Evolutionary conservation across 768 basidiomycete species (phyloP), one percentile per base, ranked within the genome.

Genomic region (Lactarius deliciosus): DNA sequence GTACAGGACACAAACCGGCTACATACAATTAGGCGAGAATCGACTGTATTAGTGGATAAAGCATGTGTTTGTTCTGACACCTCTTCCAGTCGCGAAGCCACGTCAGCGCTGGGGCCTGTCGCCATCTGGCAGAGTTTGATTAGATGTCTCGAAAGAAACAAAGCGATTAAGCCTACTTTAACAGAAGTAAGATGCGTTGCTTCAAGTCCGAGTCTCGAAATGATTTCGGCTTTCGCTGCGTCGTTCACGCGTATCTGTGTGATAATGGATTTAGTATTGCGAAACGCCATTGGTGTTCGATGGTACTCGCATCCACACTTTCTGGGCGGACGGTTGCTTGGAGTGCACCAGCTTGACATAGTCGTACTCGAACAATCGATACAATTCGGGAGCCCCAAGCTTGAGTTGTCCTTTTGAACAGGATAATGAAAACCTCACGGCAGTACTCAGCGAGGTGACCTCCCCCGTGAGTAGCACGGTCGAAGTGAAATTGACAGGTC

Each of bases 161-260:
- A 25, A 32, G 47, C 5, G 6, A 22, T 15, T 5, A 36, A 38
- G 28, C 38, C 1, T 7, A 64, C 58, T 3, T 0, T 20, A 43
- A 18, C 10, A 7, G 9, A 4, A 20, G 13, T 34, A 25, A 28
- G 2, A 13, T 38, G 9, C 13, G 38, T 28, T 25, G 40, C 18
- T 36, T 20, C 1, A 7, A 54, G 25, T 18, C 53, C 61, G 2
- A 67, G 22, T 59, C 32, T 63, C 6, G 38, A 28, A 38, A 59
- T 22, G 10, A 63, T 53, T 15, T 43, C 10, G 20, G 18, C 28
- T 28, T 67, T 43, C 50, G 50, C 54, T 8, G 25, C 57, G 15
- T 2, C 3, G 8, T 63, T 61, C 41, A 67, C 57, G 25, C 43
- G 66, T 22, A 67, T 22, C 66, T 67, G 28, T 20, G 5, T 5